Evolutionary conservation across 352 stramenopile species (phyloP).

Genomic region (Plasmopara muralis): DNA sequence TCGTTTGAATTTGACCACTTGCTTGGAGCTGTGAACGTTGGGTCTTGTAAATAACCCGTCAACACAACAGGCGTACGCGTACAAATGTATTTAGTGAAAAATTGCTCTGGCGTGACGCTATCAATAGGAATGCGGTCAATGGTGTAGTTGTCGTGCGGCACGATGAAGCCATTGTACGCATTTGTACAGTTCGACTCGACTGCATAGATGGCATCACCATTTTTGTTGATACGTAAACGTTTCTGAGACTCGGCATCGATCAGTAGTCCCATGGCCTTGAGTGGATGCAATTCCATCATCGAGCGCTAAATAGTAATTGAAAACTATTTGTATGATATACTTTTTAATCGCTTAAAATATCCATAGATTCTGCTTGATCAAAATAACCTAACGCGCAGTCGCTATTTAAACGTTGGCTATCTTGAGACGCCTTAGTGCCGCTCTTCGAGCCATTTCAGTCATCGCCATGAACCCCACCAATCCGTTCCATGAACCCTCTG

Average conservation of each 20-base stretch:
- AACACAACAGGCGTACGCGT: slow-evolving; percentile 80
- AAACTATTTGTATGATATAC: too few relatives aligned
- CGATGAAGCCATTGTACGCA: slow-evolving; percentile 51
- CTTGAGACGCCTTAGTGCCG: not conserved
- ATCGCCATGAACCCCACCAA: slow-evolving; percentile 27
- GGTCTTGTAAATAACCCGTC: slow-evolving; percentile 50
- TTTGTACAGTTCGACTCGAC: slow-evolving; percentile 29
- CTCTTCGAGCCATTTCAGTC: not conserved
- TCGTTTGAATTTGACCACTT: slow-evolving; percentile 68
- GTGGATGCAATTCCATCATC: too few relatives aligned
- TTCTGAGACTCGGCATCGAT: slow-evolving; percentile 22
- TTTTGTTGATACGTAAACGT: slow-evolving; percentile 34
- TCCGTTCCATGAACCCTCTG: slow-evolving; percentile 37
- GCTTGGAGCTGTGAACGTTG: slow-evolving; percentile 34
- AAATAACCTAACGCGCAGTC: too few relatives aligned
- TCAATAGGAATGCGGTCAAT: slow-evolving; percentile 49
- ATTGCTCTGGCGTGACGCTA: slow-evolving; percentile 53
- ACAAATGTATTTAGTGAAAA: slow-evolving; percentile 74
- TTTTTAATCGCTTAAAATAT: too few relatives aligned
- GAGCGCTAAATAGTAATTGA: too few relatives aligned
- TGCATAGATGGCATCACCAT: slow-evolving; percentile 9
- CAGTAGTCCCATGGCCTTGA: too few relatives aligned
- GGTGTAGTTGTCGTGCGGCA: slow-evolving; percentile 36
- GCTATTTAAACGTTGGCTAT: not conserved
- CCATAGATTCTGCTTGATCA: too few relatives aligned